phyloP scores from a whole-genome alignment of 805 yeast species.

The Lipomyces anomalus region DNA sequence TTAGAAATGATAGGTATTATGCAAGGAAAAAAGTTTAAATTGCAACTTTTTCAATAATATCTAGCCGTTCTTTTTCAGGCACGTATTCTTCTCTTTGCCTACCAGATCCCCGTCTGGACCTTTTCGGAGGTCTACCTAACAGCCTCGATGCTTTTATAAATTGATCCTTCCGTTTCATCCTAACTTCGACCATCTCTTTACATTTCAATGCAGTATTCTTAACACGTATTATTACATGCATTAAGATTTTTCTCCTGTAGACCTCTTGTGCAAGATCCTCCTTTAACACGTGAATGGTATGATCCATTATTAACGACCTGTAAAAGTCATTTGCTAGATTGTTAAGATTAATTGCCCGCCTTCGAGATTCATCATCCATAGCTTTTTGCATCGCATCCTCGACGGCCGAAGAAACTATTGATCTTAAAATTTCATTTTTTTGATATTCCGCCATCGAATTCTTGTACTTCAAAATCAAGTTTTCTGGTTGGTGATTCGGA shows the following conservation, averaged over 20 bases:
- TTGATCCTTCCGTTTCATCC: slow-evolving; percentile 41
- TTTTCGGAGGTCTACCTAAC: slow-evolving; percentile 20
- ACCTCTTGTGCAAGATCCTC: slow-evolving; percentile 44
- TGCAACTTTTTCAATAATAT: slow-evolving; percentile 27
- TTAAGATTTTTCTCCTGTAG: slow-evolving; percentile 34
- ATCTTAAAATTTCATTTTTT: slow-evolving; percentile 7
- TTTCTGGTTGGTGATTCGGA: background rate
- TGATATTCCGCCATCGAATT: background rate
- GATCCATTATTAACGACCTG: slow-evolving; percentile 57
- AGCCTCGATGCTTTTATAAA: slow-evolving; percentile 15
- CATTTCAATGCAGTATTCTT: slow-evolving; percentile 28
- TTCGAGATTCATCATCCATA: slow-evolving; percentile 26
- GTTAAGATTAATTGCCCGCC: slow-evolving; percentile 30
- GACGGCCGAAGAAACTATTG: slow-evolving; percentile 16
- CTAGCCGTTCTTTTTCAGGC: slow-evolving; percentile 10
- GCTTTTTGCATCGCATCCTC: slow-evolving; percentile 13
- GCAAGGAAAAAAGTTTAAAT: slow-evolving; percentile 16
- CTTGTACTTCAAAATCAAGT: background rate
- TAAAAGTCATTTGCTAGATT: slow-evolving; percentile 48
- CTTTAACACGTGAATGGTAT: slow-evolving; percentile 40
- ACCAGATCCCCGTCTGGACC: slow-evolving; percentile 4
- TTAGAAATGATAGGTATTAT: too few species aligned
- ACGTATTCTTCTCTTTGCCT: slow-evolving; percentile 25
- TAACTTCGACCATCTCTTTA: slow-evolving; percentile 28
- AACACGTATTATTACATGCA: slow-evolving; percentile 34